A percentile compares a stretch with the other conserved stretches of the same genome.
These are phyloP conservation scores for Kazachstania viticola DNA, from an alignment of 805 yeast species.

Conservation along the genomic window DNA sequence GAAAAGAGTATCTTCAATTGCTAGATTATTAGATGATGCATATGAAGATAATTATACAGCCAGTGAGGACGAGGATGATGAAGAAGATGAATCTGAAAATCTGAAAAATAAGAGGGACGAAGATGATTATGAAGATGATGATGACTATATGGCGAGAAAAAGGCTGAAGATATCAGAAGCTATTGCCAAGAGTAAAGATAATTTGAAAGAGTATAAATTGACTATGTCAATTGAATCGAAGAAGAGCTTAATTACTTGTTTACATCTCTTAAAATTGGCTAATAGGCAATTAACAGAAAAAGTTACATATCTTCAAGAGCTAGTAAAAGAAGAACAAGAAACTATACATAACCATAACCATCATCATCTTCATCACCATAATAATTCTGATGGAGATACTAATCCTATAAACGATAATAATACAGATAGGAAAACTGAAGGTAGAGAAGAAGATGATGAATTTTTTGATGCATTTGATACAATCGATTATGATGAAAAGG, in stretches of 20 bases:
- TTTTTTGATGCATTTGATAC: constrained; percentile 27
- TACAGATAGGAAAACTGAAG: constrained; percentile 8
- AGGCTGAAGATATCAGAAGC: constrained; percentile 29
- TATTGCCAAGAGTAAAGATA: constrained; percentile 26
- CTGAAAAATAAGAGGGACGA: too few species aligned
- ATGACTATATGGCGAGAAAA: constrained; percentile 14
- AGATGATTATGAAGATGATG: constrained; percentile 8
- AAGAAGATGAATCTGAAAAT: constrained; percentile 5
- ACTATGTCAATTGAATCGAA: constrained; percentile 57
- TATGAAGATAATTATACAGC: constrained; percentile 18
- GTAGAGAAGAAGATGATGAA: constrained; percentile 18
- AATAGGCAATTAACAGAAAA: constrained; percentile 63
- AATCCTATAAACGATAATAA: neutral
- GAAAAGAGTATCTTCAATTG: constrained; percentile 29
- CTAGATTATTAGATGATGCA: constrained; percentile 36
- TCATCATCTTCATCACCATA: constrained; percentile 5
- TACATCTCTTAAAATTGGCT: constrained; percentile 71
- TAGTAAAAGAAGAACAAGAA: constrained; percentile 37
- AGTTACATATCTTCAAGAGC: constrained; percentile 49
- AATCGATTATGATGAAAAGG: constrained; percentile 14
- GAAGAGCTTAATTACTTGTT: constrained; percentile 62
- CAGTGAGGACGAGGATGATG: constrained; percentile 12
- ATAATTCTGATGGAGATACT: neutral
- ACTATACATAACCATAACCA: constrained; percentile 8
- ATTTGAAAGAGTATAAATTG: constrained; percentile 26